These are phyloP conservation scores for Furcasterigmium furcatum DNA, from an alignment of 2,329 filamentous ascomycete species.

Conservation along the genomic window DNA sequence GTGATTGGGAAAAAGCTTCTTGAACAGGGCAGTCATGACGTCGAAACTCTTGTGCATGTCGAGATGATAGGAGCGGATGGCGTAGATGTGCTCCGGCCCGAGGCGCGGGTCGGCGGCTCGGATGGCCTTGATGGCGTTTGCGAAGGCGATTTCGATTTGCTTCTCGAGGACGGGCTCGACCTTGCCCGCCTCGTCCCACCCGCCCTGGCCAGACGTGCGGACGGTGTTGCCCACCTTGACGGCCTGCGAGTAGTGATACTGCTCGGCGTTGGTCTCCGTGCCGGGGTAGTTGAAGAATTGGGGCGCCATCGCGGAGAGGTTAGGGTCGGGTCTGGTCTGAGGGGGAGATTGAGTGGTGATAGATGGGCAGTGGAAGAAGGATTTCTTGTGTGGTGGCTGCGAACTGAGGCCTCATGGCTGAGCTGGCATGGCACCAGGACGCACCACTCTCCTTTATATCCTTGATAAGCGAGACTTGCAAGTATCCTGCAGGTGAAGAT, in stretches of 20 bases:
- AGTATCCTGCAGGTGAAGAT: too few species aligned
- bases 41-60: conserved; percentile 32
- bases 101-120: conserved; percentile 50
- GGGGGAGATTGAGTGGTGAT: too few species aligned
- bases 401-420: too few species aligned
- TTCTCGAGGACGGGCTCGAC: conserved; percentile 30
- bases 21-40: conserved; percentile 42
- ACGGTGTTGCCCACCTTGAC: conserved; percentile 15
- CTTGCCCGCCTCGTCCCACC: conserved; percentile 14
- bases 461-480: too few species aligned
- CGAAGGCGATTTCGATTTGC: conserved; percentile 50
- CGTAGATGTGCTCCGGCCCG: conserved; percentile 47
- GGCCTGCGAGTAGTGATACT: conserved; percentile 18
- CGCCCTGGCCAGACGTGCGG: conserved; percentile 18
- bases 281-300: conserved; percentile 8
- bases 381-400: too few species aligned
- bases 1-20: conserved; percentile 48
- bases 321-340: too few species aligned
- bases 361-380: too few species aligned
- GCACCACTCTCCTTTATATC: too few species aligned
- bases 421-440: too few species aligned
- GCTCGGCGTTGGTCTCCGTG: conserved; percentile 10
- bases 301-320: too few species aligned
- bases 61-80: conserved; percentile 42
- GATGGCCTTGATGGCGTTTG: conserved; percentile 50